Evolutionary conservation across 2,329 filamentous ascomycete genomes (phyloP), one percentile per base, ranked within the genome.

Genomic region (Trichoderma oligosporum): DNA sequence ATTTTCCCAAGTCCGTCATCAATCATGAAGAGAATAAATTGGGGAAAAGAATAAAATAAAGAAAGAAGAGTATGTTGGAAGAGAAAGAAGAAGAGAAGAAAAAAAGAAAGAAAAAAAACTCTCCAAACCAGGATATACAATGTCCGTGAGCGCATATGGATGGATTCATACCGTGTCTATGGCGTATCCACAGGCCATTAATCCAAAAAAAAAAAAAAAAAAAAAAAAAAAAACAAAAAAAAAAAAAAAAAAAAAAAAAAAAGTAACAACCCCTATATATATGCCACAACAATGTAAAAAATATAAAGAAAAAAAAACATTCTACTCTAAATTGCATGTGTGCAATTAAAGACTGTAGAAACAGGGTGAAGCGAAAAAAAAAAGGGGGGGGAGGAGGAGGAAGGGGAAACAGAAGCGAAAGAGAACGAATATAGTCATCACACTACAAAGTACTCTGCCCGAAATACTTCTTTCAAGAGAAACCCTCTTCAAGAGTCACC

Each of bases 1-100:
- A 18, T 33, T 48, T 41, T 11, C 22, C 53, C 33, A 25, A 41
- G 14, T 39, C 45, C 42, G 56, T 61, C 57, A 52, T 64, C 52
- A 61, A 29, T 62, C 62, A 47, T 60, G 25, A 53, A 46, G 41
- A 48, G 20, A 20, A 18, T 35, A 56, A 54, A 14, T n/a, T n/a
- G 35, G 9, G 7, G 25, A 36, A 29, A 29, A 41, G 42, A 36
- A 39, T 33, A 11, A 14, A 33, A 11, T 44, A 47, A 31, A 18
- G 20, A 16, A 22, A 22, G 24, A 25, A 46, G 25, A n/a, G n/a
- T n/a, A n/a, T n/a, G n/a, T n/a, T n/a, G n/a, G n/a, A n/a, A n/a
- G n/a, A n/a, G n/a, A n/a, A n/a, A n/a, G n/a, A n/a, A n/a, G 36
- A 38, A 35, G 31, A 36, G 22, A 9, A 31, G 12, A 35, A 52